Percentiles rank a stretch among this genome's conserved stretches.
Conservation (phyloP, 805 yeast genomes). For the Schwanniomyces yamadae region DNA sequence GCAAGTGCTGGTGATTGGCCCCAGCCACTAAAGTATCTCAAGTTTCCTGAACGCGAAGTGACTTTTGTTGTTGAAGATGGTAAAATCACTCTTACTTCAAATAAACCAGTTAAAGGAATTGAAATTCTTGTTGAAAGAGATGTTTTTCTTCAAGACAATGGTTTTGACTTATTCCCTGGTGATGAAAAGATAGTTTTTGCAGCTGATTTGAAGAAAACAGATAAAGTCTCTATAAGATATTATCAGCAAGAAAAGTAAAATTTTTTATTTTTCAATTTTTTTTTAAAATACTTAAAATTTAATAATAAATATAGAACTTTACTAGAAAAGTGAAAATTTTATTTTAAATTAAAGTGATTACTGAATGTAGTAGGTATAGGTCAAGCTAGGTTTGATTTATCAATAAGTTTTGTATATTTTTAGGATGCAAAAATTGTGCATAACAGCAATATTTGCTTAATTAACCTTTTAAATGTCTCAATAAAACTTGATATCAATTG, state of each 20-base stretch:
- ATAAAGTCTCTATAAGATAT: slow-evolving; percentile 16
- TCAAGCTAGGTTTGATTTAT: no score
- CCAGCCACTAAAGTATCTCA: slow-evolving; percentile 44
- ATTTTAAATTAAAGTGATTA: no score
- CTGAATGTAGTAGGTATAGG: no score
- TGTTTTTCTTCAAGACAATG: slow-evolving; percentile 40
- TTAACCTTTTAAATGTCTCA: no score
- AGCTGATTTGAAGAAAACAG: slow-evolving; percentile 13
- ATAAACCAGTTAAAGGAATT: slow-evolving; percentile 47
- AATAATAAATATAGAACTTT: no score
- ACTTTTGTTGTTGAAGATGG: slow-evolving; percentile 22
- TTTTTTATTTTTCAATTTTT: no score
- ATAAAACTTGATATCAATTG: no score
- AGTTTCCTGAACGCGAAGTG: slow-evolving; percentile 27
- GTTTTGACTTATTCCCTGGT: slow-evolving; percentile 49
- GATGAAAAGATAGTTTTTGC: slow-evolving; percentile 15
- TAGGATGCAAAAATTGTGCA: no score
- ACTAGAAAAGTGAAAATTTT: no score
- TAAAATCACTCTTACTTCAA: slow-evolving; percentile 20
- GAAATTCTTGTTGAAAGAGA: slow-evolving; percentile 27
- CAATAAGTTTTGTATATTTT: no score
- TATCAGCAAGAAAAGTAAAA: slow-evolving; percentile 17
- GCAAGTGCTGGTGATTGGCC: slow-evolving; percentile 49
- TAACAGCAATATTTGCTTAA: no score
- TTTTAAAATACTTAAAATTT: no score